Base-by-base conservation (phyloP, 768 basidiomycete genomes). In the Suillus fuscotomentosus region DNA sequence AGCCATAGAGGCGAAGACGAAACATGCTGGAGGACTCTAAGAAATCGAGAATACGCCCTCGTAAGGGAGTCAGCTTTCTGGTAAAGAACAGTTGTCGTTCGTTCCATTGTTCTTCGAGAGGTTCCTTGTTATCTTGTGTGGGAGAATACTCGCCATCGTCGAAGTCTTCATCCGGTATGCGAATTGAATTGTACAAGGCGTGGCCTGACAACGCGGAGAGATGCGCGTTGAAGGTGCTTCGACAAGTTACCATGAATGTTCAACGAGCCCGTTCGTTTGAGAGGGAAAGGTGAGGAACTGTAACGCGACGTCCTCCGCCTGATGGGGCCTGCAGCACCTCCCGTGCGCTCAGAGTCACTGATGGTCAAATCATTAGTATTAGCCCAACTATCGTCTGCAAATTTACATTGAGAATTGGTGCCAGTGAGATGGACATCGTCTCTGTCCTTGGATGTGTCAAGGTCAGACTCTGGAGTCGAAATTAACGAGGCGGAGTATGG, bases 11-110 rank as follows among this genome's bases (percentile, higher is more conserved):
- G 2, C 80, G 75, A 48, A 84, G 75, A 24, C 96, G 83, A 2
- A 95, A 60, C 67, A 70, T 77, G 77, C 84, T 96, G 2, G 84
- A 80, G 2, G 91, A 85, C 8, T 90, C 89, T 64, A 99, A 82
- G 59, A 88, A 80, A 3, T 92, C 88, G 64, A 99, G 79, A 2
- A 94, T 92, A 41, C 86, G 82, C 11, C 96, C 95, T 65, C 91
- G 85, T 61, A 96, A 80, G 6, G 85, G 85, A 14, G 83, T 67
- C 3, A 73, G 71, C 67, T 78, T 79, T 39, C 78, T 77, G 48
- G 83, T 70, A 87, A 84, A 9, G 80, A 78, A 11, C 72, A 53
- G 3, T 65, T 66, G 31, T 70, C 67, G 47, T 59, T 71, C 71
- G 39, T 70, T 67, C 14, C 65, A 64, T 50, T 70, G 68, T 15